Conservation (phyloP, 2,329 filamentous ascomycete species). For the Gyromitra esculenta region DNA sequence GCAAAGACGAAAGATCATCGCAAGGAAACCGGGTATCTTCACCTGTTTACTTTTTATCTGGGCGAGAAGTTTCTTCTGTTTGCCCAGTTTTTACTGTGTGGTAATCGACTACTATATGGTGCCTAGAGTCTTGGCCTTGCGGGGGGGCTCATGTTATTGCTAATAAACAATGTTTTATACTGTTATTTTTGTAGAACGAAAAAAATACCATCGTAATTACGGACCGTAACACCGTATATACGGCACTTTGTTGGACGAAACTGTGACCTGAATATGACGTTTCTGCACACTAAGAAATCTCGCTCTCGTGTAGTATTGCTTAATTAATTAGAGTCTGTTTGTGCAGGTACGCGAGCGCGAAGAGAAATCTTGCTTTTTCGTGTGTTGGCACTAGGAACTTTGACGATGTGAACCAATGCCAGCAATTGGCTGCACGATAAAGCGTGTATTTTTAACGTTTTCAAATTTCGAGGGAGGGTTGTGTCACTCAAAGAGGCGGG, state of each 20-base stretch:
- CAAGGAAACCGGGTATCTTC: not conserved
- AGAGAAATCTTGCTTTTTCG: not conserved
- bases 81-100: not conserved
- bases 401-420: not conserved
- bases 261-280: not conserved
- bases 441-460: not conserved
- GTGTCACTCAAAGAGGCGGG: not conserved
- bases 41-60: not conserved
- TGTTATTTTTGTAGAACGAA: not conserved
- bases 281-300: not conserved
- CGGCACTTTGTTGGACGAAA: not conserved
- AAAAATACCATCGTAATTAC: not conserved
- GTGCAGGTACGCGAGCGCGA: not conserved
- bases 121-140: not conserved
- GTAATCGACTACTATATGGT: not conserved
- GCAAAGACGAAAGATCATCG: not conserved
- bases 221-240: not conserved
- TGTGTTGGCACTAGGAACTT: not conserved
- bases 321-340: not conserved
- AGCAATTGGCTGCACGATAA: not conserved
- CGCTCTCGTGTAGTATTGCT: not conserved
- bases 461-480: not conserved
- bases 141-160: not conserved
- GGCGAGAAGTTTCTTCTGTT: not conserved
- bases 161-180: not conserved